These are phyloP conservation scores for Penicillium olsonii DNA, from an alignment of 2,329 filamentous ascomycete species.

Conservation along the genomic window DNA sequence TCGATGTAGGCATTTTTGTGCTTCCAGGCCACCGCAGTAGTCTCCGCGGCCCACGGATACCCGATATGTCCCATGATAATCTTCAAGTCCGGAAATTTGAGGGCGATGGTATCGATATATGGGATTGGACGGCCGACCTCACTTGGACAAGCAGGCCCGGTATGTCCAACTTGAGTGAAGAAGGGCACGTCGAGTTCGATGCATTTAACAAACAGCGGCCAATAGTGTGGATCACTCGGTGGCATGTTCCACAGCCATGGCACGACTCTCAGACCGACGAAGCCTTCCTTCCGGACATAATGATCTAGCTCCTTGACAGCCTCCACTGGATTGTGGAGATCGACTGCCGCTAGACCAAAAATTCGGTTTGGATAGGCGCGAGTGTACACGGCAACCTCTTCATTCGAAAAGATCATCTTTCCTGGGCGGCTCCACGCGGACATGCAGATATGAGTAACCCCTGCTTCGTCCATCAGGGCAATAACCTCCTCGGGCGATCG, in stretches of 20 bases:
- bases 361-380: conserved; percentile 26
- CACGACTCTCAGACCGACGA: conserved; percentile 26
- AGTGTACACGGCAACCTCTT: conserved; percentile 23
- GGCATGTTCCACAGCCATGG: conserved; percentile 11
- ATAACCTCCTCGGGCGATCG: no score
- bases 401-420: conserved; percentile 17
- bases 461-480: no score
- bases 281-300: conserved; percentile 28
- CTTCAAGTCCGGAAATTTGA: conserved; percentile 24
- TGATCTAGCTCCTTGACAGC: conserved; percentile 28
- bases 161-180: conserved; percentile 30
- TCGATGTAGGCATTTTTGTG: no score
- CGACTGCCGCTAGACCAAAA: conserved; percentile 26
- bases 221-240: not conserved
- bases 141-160: conserved; percentile 27
- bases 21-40: no score
- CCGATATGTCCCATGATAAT: conserved; percentile 25
- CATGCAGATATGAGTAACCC: no score
- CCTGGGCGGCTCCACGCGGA: no score
- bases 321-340: conserved; percentile 26
- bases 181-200: conserved; percentile 29
- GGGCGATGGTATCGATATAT: conserved; percentile 27
- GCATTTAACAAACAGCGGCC: not conserved
- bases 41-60: no score
- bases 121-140: conserved; percentile 29